Evolutionary conservation across 2,329 filamentous ascomycete genomes (phyloP).

Genomic region (Sporothrix pseudoabietina): DNA sequence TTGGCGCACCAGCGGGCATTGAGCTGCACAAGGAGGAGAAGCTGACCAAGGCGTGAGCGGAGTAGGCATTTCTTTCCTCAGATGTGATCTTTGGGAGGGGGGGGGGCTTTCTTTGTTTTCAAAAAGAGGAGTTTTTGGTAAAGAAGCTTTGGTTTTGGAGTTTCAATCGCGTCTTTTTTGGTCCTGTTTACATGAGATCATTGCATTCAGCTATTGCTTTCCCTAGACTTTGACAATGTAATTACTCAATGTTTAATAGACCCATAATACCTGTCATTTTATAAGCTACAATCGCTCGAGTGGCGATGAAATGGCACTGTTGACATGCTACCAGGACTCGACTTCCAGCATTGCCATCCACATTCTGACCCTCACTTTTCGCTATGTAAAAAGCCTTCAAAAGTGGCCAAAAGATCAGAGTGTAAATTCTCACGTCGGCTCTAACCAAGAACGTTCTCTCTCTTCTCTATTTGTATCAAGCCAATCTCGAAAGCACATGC

Average conservation of each 20-base stretch:
- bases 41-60: slow-evolving; percentile 19
- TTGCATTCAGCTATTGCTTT: background rate
- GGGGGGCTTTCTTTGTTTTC: background rate
- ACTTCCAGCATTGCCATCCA: background rate
- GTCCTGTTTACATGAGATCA: background rate
- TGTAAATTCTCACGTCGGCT: background rate
- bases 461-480: background rate
- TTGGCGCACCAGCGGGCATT: slow-evolving; percentile 54
- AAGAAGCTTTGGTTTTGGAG: background rate
- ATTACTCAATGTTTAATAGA: slow-evolving; percentile 8
- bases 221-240: slow-evolving; percentile 5
- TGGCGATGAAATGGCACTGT: background rate
- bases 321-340: background rate
- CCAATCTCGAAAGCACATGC: too few relatives aligned
- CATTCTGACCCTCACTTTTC: background rate
- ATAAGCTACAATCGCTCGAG: background rate
- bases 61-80: background rate
- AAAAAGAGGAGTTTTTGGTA: background rate
- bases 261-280: background rate
- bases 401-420: background rate
- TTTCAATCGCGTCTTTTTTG: background rate
- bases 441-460: too few relatives aligned
- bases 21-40: slow-evolving; percentile 55
- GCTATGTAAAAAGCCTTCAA: background rate
- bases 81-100: background rate